Conservation (phyloP, 169 alveolate species). For the Cryptosporidium ryanae region DNA sequence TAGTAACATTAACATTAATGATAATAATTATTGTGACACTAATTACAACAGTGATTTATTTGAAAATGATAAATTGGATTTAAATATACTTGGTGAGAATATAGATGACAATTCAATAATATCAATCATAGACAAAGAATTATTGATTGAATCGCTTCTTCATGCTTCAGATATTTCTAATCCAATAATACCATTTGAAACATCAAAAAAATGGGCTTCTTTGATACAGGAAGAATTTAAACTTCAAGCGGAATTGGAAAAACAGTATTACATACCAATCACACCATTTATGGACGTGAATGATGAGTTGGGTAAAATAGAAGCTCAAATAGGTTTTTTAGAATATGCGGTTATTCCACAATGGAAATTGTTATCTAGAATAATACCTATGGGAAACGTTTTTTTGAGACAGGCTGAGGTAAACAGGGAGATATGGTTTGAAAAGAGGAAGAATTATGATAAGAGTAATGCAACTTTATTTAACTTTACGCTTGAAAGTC, state of each 20-base stretch:
- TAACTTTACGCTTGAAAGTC: constrained; percentile 19
- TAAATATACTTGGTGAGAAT: constrained; percentile 27
- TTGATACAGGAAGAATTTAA: constrained; percentile 85
- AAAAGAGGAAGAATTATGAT: background rate
- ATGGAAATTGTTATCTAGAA: constrained; percentile 52
- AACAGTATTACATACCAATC: constrained; percentile 82
- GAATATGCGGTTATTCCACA: constrained; percentile 84
- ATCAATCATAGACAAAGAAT: constrained; percentile 69
- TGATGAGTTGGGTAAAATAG: constrained; percentile 81
- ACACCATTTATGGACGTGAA: constrained; percentile 84
- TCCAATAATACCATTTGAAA: constrained; percentile 84
- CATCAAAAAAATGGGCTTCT: constrained; percentile 84
- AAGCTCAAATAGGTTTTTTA: constrained; percentile 85
- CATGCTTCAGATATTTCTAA: constrained; percentile 89
- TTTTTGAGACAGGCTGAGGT: constrained; percentile 32
- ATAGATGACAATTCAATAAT: constrained; percentile 7
- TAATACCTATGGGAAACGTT: constrained; percentile 12
- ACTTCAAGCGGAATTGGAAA: constrained; percentile 87
- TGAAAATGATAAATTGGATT: constrained; percentile 13
- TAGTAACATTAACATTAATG: background rate
- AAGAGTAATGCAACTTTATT: constrained; percentile 2
- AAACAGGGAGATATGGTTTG: constrained; percentile 36
- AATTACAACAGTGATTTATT: background rate
- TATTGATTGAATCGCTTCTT: constrained; percentile 78
- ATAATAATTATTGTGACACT: background rate